Base-by-base conservation (phyloP, 23 red algal species). In the Cyanidioschyzon merolae region DNA sequence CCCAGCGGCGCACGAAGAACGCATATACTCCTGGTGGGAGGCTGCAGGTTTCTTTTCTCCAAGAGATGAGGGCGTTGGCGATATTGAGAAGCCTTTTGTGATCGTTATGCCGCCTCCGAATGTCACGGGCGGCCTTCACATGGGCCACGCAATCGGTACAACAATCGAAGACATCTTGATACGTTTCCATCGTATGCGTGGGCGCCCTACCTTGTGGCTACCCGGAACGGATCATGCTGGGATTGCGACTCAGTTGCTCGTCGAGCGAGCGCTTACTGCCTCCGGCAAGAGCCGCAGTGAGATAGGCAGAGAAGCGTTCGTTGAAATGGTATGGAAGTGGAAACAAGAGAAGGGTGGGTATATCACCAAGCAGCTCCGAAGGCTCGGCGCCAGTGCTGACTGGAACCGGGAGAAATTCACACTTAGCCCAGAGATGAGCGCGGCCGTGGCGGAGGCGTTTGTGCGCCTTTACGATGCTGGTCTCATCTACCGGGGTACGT, bases 31-130 rank as follows among this genome's bases (percentile, higher is more conserved):
- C 1, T 97, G 93, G 93, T 97, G 93, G 93, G 88, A 91, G 34
- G 68, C 63, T 27, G 57, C 82, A 40, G 93, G 88, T 26, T 77
- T 82, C 26, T 97, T 97, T 50, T 1, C n/a, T 71, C 63, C 63
- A 27, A 54, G 21, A 54, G 63, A 71, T 27, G 16, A 32, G 29
- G 29, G 29, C 7, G 29, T 50, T 1, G 82, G 75, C 0, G 51
- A 80, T 58, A 77, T 76, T 27, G 57, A 80, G 2, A 39, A 51
- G 32, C 89, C 89, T 16, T 97, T 97, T 76, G 82, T 76, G 0
- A 88, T 97, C 34, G 81, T 82, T 38, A 97, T 97, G 93, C 93
- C 93, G 1, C 93, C 93, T n/a, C 93, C 93, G 29, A 97, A 97
- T 85, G 86, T 97, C 2, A 97, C 93, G 1, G 93, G 93, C 57